A percentile compares a stretch with the other conserved stretches of the same genome.
Conservation (phyloP, 164 flowering plant species). For the Santalum album region DNA sequence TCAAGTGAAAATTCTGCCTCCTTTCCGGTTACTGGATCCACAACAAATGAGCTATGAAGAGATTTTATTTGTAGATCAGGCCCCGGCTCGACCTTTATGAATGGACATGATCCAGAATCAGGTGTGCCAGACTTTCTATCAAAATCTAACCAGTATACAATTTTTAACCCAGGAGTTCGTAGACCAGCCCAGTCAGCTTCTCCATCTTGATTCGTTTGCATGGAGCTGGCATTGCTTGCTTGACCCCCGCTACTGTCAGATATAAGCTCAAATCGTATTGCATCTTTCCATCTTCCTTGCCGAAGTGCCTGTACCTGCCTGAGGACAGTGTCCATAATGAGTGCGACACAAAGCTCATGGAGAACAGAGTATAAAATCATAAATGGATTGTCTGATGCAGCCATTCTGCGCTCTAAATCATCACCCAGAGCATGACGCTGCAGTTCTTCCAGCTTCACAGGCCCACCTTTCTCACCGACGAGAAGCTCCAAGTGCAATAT, state of each 20-base stretch:
- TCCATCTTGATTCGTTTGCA: slow-evolving; percentile 58
- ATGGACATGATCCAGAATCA: slow-evolving; percentile 62
- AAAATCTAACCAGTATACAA: slow-evolving; percentile 76
- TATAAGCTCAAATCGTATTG: slow-evolving; percentile 84
- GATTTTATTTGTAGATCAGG: slow-evolving; percentile 77
- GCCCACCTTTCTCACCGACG: slow-evolving; percentile 86
- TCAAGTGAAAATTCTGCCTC: slow-evolving; percentile 80
- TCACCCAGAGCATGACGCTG: slow-evolving; percentile 81
- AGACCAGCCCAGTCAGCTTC: slow-evolving; percentile 69
- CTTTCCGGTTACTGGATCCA: slow-evolving; percentile 76
- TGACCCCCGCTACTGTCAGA: slow-evolving; percentile 53
- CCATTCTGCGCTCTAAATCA: slow-evolving; percentile 96
- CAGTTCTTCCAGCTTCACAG: slow-evolving; percentile 66
- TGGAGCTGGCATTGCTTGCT: slow-evolving; percentile 37
- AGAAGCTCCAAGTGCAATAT: slow-evolving; percentile 89
- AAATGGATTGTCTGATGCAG: slow-evolving; percentile 83
- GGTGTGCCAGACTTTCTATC: slow-evolving; percentile 48
- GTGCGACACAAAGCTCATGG: slow-evolving; percentile 89
- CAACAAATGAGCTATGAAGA: slow-evolving; percentile 69
- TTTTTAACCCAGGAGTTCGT: slow-evolving; percentile 81
- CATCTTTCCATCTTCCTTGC: slow-evolving; percentile 94
- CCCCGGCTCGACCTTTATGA: slow-evolving; percentile 85
- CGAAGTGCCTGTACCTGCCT: slow-evolving; percentile 82
- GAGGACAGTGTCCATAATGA: slow-evolving; percentile 89
- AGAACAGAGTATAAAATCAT: slow-evolving; percentile 66